Base-by-base conservation (phyloP, 139 green algal species). In the Micractinium sp. region DNA sequence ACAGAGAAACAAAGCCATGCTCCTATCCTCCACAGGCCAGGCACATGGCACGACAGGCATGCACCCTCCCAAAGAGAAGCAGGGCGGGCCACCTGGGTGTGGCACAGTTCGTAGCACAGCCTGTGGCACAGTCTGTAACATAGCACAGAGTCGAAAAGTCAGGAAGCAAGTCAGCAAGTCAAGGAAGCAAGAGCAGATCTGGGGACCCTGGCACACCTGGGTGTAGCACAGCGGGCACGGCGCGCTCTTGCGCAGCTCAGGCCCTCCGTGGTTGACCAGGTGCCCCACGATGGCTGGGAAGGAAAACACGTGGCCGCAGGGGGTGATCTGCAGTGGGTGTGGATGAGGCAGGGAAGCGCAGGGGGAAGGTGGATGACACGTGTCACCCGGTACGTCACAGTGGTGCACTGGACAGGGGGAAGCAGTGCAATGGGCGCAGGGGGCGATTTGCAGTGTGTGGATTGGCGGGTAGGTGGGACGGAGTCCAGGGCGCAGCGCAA, bases 291-390 rank as follows among this genome's bases (percentile, higher is more conserved):
- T 98, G 88, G 93, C 92, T 23, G 93, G 90, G 86, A 97, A 96
- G 71, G 91, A 94, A 87, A 97, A 98, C 13, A 98, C 89, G 90
- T 99, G 97, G 78, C 97, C 97, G 89, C 97, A 99, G 25, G 95
- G 94, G 4, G 96, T 99, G 88, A 98, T 97, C 89, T 97, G 78
- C 14, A 38, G 41, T 60, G 38, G 14, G 94, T 3, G 20, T 2
- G 63, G 20, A 23, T 71, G 63, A 25, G 22, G 63, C 63, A 71
- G 47, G 47, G 47, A n/a, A 9, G 63, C 63, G 22, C 63, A 71
- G 9, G 63, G n/a, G 63, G 63, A 25, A 71, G 63, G 20, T 71
- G 63, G 14, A 2, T 71, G 63, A 23, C 9, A 27, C 20, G 12
- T 71, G 63, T 71, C 2, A 27, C 9, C 9, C 7, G 63, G 20